These are phyloP conservation scores for Vaccinium myrtillus DNA, from an alignment of 148 eudicot genomes.

Conservation along the genomic window DNA sequence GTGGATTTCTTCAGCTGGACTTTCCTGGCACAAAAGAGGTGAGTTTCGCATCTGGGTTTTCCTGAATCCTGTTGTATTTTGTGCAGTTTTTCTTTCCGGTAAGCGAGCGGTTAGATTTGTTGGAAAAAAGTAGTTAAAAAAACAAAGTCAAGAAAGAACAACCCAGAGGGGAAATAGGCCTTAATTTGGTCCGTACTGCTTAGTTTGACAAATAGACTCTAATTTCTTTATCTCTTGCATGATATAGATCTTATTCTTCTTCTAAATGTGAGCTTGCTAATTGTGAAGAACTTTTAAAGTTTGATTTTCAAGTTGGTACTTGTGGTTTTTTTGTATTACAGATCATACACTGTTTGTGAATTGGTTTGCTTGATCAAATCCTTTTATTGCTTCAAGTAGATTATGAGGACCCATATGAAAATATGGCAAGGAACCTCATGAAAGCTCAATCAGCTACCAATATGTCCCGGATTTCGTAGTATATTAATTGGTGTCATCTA, in stretches of 20 bases:
- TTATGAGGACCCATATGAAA: neutral
- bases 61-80: neutral
- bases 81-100: neutral
- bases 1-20: neutral
- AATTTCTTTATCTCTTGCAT: neutral
- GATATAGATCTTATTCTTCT: neutral
- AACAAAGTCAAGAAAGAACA: neutral
- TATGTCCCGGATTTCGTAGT: neutral
- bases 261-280: neutral
- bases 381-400: neutral
- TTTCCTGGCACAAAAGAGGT: neutral
- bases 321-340: neutral
- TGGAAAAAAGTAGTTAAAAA: neutral
- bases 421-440: neutral
- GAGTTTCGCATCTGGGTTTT: constrained; percentile 6
- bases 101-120: neutral
- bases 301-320: neutral
- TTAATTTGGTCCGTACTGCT: neutral
- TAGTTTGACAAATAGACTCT: neutral
- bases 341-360: neutral
- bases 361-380: neutral
- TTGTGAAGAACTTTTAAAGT: neutral
- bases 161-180: neutral
- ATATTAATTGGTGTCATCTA: neutral
- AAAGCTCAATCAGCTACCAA: neutral